Conservation (phyloP, 2,329 filamentous ascomycete species). For the Aphanoascus verrucosus region DNA sequence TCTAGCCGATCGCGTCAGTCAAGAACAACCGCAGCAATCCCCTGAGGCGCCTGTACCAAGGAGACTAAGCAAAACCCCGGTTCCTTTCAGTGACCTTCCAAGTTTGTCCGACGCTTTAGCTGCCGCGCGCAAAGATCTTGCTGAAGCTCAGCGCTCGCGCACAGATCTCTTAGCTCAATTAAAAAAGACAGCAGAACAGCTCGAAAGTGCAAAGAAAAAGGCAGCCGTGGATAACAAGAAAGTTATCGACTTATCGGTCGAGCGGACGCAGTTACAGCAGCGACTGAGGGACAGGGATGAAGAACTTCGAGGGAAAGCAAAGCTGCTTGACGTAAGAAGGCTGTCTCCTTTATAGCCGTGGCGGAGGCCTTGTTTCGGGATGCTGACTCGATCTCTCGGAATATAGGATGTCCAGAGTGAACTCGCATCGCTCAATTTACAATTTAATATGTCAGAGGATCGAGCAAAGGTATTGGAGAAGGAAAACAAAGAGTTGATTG, state of each 20-base stretch:
- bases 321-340: slow-evolving; percentile 58
- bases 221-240: slow-evolving; percentile 49
- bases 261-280: slow-evolving; percentile 51
- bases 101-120: slow-evolving; percentile 25
- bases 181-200: slow-evolving; percentile 51
- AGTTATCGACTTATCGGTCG: slow-evolving; percentile 52
- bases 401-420: slow-evolving; percentile 76
- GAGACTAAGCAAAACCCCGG: background rate
- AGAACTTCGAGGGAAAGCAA: slow-evolving; percentile 72
- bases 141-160: slow-evolving; percentile 65
- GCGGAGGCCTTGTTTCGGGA: background rate
- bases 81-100: slow-evolving; percentile 10
- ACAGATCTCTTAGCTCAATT: slow-evolving; percentile 56
- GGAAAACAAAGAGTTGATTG: slow-evolving; percentile 82
- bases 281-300: slow-evolving; percentile 72
- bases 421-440: slow-evolving; percentile 73
- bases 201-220: slow-evolving; percentile 52
- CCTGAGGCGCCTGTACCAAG: slow-evolving; percentile 40
- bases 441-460: slow-evolving; percentile 77
- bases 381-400: background rate
- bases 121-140: slow-evolving; percentile 53
- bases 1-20: slow-evolving; percentile 56
- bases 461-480: slow-evolving; percentile 58
- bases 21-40: background rate
- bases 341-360: background rate